Conservation (phyloP, 2,329 filamentous ascomycete genomes). For the Ophiostoma ulmi region DNA sequence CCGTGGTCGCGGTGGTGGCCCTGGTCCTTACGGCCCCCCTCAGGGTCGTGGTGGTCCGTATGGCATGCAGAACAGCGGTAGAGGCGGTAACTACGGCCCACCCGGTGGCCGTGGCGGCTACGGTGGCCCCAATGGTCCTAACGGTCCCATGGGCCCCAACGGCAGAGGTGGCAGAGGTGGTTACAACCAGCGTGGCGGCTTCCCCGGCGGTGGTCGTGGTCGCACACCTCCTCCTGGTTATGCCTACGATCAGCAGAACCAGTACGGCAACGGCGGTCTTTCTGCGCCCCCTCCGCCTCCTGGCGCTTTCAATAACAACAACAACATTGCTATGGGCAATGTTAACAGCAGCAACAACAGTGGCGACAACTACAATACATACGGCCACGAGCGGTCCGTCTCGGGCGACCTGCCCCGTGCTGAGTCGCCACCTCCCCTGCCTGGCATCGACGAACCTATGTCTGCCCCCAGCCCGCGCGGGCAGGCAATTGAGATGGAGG, state of each 20-base stretch:
- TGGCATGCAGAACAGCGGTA: slow-evolving; percentile 31
- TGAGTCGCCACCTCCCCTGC: slow-evolving; percentile 59
- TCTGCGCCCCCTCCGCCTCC: slow-evolving; percentile 37
- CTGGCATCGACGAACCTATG: slow-evolving; percentile 38
- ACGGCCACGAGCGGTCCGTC: slow-evolving; percentile 38
- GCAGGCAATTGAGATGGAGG: slow-evolving; percentile 77
- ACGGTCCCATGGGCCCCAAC: neutral
- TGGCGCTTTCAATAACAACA: slow-evolving; percentile 35
- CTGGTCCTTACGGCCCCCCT: slow-evolving; percentile 37
- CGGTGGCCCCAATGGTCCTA: slow-evolving; percentile 21
- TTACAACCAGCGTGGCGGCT: slow-evolving; percentile 5
- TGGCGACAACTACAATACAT: slow-evolving; percentile 39
- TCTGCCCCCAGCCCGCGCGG: slow-evolving; percentile 40
- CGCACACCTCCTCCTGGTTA: slow-evolving; percentile 44
- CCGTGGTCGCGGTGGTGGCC: slow-evolving; percentile 44
- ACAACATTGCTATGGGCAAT: slow-evolving; percentile 1
- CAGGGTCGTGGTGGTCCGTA: slow-evolving; percentile 33
- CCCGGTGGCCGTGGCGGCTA: slow-evolving; percentile 36
- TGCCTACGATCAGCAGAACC: slow-evolving; percentile 36
- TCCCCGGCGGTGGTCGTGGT: slow-evolving; percentile 26
- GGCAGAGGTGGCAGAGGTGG: slow-evolving; percentile 14
- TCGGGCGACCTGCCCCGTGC: slow-evolving; percentile 50
- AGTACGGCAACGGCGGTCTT: slow-evolving; percentile 30
- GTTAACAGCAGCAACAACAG: neutral
- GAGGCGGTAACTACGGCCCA: slow-evolving; percentile 30